Base-by-base conservation (phyloP, 768 basidiomycete species). In the Aureoboletus auriporus region DNA sequence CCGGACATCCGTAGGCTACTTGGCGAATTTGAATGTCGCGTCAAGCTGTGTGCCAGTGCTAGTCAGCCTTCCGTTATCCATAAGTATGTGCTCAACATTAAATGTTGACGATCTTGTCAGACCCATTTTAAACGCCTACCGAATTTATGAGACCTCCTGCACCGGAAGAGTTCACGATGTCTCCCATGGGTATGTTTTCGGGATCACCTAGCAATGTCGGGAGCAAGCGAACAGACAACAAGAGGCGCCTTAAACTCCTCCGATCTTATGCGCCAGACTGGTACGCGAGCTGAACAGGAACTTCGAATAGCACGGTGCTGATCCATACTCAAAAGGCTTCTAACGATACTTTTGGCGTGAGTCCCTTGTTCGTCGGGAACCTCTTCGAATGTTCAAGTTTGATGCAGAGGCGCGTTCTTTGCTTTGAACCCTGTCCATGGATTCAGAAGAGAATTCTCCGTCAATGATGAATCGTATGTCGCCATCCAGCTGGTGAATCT, bases 201-300 rank as follows among this genome's bases (percentile, higher is more conserved):
- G 35, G 37, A 41, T 37, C 46, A 8, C 46, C 33, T 30, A 35
- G 13, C 26, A 56, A 45, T 41, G 38, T 39, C 29, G 40, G 51
- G 7, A 55, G 46, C 13, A 57, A 55, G 51, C 56, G 23, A 53
- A 60, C 50, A 0, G 54, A 67, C 47, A 57, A 40, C 41, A 59
- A 60, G 52, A 63, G 64, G 49, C 63, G 54, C 10, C 64, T 70
- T 50, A 69, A 72, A 49, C 65, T 88, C 9, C 51, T 87, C 17
- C 58, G 71, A 35, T 84, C 84, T 4, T 90, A 91, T 68, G 76
- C 78, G 20, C 84, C 86, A 0, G 89, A 91, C 58, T 91, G 89
- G 88, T 89, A 52, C 46, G 79, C 58, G 8, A 6, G 36, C 37
- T 17, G n/a, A 38, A 20, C 17, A 27, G 31, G 17, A 41, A 23